A percentile compares a stretch with the other conserved stretches of the same genome.
phyloP scores from a whole-genome alignment of 163 green algal species.

The Volvox carteri region DNA sequence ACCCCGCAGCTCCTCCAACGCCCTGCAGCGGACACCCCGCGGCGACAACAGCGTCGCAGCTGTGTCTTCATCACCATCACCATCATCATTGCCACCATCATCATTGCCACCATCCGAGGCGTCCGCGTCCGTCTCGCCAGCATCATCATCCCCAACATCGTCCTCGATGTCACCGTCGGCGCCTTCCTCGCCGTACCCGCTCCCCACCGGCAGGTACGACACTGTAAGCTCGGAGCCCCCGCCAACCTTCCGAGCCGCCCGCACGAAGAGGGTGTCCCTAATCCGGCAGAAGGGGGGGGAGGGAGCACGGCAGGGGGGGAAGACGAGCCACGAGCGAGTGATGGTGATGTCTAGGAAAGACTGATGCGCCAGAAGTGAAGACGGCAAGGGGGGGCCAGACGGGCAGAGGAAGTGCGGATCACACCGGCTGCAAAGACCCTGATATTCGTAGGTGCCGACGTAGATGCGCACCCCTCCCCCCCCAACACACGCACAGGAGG shows the following conservation, averaged over 20 bases:
- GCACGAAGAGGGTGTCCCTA: slow-evolving; percentile 44
- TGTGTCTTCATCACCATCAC: neutral
- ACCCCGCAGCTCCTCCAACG: slow-evolving; percentile 6
- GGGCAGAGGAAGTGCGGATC: no score
- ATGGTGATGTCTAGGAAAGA: no score
- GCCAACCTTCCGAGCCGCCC: slow-evolving; percentile 14
- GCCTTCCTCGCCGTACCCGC: neutral
- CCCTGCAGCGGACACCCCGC: slow-evolving; percentile 1
- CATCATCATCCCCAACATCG: neutral
- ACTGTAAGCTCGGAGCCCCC: slow-evolving; percentile 28
- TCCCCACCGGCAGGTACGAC: slow-evolving; percentile 34
- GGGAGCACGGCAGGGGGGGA: no score
- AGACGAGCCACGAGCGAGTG: no score
- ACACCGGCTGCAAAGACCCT: no score
- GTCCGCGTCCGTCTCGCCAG: neutral
- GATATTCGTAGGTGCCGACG: no score
- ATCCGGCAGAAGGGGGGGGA: no score
- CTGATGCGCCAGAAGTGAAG: no score
- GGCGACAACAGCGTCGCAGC: slow-evolving; percentile 33
- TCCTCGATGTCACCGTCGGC: neutral
- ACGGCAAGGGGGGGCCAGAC: no score
- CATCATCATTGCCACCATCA: neutral
- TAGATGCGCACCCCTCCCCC: no score
- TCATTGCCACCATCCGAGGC: no score
- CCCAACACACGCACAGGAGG: no score